phyloP scores from a whole-genome alignment of 331 rosid species.

The Spiraea crenata region DNA sequence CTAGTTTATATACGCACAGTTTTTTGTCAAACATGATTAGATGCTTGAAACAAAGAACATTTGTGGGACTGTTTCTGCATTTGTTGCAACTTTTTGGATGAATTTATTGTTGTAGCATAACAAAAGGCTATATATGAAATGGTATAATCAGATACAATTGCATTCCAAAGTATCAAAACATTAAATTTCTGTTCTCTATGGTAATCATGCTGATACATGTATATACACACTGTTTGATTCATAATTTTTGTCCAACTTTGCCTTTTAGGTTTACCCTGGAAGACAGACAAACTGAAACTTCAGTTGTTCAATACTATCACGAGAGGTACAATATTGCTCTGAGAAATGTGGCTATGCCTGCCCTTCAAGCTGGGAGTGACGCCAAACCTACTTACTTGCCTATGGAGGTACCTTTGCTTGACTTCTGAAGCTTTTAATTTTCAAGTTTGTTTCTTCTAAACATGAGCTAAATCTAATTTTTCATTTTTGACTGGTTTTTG shows the following conservation, averaged over 20 bases:
- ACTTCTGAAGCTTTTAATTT: neutral
- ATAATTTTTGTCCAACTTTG: neutral
- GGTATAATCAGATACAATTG: no score
- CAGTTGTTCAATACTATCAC: constrained; percentile 47
- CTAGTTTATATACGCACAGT: no score
- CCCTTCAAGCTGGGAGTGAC: constrained; percentile 65
- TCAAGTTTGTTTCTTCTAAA: neutral
- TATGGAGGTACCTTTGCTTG: constrained; percentile 56
- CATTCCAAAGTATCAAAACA: no score
- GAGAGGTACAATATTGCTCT: constrained; percentile 41
- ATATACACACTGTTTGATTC: neutral
- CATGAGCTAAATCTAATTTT: no score
- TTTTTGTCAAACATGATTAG: no score
- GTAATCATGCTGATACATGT: no score
- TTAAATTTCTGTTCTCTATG: no score
- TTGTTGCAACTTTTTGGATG: no score
- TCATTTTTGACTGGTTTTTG: neutral
- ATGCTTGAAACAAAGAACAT: no score
- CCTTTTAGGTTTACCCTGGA: constrained; percentile 53
- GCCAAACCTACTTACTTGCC: constrained; percentile 57
- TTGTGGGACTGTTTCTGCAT: no score
- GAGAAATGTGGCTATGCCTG: constrained; percentile 38
- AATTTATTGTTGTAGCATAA: no score
- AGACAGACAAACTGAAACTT: constrained; percentile 13
- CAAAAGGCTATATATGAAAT: no score